Evolutionary conservation across 2,329 filamentous ascomycete species (phyloP).

Genomic region (Hypocrella siamensis): DNA sequence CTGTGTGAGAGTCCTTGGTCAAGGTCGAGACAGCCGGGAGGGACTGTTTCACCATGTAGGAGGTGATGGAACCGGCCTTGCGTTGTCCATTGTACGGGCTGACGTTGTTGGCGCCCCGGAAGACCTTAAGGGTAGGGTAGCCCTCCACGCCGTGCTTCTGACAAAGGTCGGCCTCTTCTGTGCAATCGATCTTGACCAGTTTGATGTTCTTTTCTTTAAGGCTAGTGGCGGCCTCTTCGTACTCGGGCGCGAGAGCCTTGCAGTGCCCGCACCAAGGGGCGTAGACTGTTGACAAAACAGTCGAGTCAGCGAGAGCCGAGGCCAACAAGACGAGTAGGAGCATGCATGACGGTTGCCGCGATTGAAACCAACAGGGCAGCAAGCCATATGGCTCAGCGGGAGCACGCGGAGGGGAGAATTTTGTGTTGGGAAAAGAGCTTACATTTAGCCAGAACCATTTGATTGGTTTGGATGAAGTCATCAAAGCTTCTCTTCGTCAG

Average conservation of each 20-base stretch:
- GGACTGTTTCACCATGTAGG: slow-evolving; percentile 97
- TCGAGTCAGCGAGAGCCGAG: slow-evolving; percentile 17
- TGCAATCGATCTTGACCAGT: slow-evolving; percentile 86
- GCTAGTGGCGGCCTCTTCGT: slow-evolving; percentile 70
- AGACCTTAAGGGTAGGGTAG: slow-evolving; percentile 97
- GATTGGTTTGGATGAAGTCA: slow-evolving; percentile 70
- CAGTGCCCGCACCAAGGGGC: slow-evolving; percentile 97
- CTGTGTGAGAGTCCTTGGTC: slow-evolving; percentile 67
- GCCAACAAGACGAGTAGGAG: background rate
- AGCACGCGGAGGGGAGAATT: background rate
- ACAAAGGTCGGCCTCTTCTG: slow-evolving; percentile 85
- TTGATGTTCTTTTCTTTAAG: slow-evolving; percentile 81
- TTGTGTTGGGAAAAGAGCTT: slow-evolving; percentile 22
- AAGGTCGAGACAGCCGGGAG: slow-evolving; percentile 81
- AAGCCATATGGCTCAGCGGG: background rate
- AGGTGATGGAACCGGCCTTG: slow-evolving; percentile 63
- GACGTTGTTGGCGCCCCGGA: slow-evolving; percentile 75
- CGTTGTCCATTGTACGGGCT: slow-evolving; percentile 76
- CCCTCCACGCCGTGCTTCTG: slow-evolving; percentile 82
- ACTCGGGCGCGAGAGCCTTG: slow-evolving; percentile 91
- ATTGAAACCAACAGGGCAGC: background rate
- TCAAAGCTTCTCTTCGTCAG: slow-evolving; percentile 79
- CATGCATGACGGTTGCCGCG: background rate
- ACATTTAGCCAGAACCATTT: slow-evolving; percentile 91
- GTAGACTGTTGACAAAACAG: slow-evolving; percentile 46